Percentiles rank a stretch among this genome's conserved stretches.
Conservation (phyloP, 805 yeast species). For the Dipodascus geniculatus region DNA sequence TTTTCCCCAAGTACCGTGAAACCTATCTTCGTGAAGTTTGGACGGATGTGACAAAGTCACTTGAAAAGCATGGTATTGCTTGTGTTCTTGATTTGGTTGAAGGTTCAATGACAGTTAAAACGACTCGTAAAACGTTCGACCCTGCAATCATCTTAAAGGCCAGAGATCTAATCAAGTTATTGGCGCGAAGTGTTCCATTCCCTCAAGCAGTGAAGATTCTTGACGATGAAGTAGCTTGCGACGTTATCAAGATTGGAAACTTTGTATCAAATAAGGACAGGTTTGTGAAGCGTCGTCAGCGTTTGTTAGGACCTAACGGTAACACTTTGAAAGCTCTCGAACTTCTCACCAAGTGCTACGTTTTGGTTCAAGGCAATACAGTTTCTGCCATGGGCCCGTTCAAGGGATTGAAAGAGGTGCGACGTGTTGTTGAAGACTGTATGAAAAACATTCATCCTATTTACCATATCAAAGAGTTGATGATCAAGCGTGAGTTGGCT, state of each 20-base stretch:
- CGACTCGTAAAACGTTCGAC: slow-evolving; percentile 90
- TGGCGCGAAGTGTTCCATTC: slow-evolving; percentile 93
- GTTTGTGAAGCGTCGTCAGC: slow-evolving; percentile 89
- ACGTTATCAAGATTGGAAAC: slow-evolving; percentile 88
- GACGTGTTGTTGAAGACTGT: slow-evolving; percentile 95
- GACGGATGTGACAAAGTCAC: slow-evolving; percentile 81
- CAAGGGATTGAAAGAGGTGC: slow-evolving; percentile 81
- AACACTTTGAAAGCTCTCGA: slow-evolving; percentile 93
- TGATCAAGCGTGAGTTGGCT: slow-evolving; percentile 93
- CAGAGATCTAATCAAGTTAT: slow-evolving; percentile 81
- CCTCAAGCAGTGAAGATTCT: slow-evolving; percentile 91
- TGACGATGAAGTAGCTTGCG: slow-evolving; percentile 90
- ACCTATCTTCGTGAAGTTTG: slow-evolving; percentile 77
- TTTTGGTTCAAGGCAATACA: slow-evolving; percentile 93
- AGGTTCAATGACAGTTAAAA: slow-evolving; percentile 94
- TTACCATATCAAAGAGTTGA: slow-evolving; percentile 90
- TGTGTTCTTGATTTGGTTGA: slow-evolving; percentile 85
- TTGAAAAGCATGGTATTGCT: slow-evolving; percentile 60
- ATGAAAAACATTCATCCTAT: slow-evolving; percentile 97
- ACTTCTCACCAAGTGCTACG: slow-evolving; percentile 87
- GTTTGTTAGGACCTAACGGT: slow-evolving; percentile 94
- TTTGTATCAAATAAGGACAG: slow-evolving; percentile 84
- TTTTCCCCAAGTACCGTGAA: slow-evolving; percentile 95
- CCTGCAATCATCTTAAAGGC: slow-evolving; percentile 92
- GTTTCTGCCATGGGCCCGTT: slow-evolving; percentile 95